These are phyloP conservation scores for Oxytropis ochrocephala DNA, from an alignment of 306 rosid genomes.

Conservation along the genomic window DNA sequence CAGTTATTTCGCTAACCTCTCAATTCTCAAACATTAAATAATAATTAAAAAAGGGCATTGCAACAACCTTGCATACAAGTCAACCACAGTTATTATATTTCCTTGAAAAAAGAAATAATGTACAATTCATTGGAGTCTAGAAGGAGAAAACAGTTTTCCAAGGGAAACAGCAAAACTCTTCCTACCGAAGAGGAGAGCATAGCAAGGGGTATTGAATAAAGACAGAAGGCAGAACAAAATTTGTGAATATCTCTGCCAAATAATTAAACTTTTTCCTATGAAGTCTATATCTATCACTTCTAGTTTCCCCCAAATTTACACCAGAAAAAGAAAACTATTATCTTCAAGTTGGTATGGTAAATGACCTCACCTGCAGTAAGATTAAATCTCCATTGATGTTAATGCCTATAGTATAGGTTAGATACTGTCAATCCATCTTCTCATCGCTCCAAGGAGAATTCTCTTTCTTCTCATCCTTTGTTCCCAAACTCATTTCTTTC, in stretches of 20 bases:
- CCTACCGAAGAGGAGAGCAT: conserved; percentile 4
- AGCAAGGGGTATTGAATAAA: neutral
- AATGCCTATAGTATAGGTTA: neutral
- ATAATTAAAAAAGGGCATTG: too few relatives aligned
- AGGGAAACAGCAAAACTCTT: neutral
- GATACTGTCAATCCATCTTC: conserved; percentile 19
- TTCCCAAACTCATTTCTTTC: conserved; percentile 9
- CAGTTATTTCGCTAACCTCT: too few relatives aligned
- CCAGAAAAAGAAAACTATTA: neutral
- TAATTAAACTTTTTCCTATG: neutral
- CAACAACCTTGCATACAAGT: too few relatives aligned
- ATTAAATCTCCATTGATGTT: neutral
- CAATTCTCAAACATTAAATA: too few relatives aligned
- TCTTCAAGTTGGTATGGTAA: conserved; percentile 12
- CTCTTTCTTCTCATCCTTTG: conserved; percentile 2
- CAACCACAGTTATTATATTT: neutral
- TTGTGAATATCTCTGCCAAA: neutral
- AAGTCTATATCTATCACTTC: conserved; percentile 2
- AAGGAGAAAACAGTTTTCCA: neutral
- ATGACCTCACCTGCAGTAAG: neutral
- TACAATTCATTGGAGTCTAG: conserved; percentile 18
- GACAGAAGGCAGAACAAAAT: neutral
- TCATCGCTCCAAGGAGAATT: neutral
- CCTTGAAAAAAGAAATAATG: neutral
- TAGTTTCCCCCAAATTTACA: conserved; percentile 18